These are phyloP conservation scores for Rhytidhysteron rufulum DNA, from an alignment of 2,329 filamentous ascomycete species.

Conservation along the genomic window DNA sequence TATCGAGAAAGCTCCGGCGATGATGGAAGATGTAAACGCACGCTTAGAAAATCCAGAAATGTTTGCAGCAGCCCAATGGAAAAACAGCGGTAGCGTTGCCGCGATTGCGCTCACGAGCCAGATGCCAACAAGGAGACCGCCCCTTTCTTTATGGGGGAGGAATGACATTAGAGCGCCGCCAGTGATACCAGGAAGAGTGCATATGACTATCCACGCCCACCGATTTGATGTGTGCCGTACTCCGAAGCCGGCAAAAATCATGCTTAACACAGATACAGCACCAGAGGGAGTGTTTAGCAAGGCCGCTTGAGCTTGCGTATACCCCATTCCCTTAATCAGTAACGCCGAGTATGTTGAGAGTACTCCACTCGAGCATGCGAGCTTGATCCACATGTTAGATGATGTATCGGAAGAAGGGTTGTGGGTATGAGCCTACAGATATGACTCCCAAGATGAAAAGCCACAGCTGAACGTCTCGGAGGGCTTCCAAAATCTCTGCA, in stretches of 20 bases:
- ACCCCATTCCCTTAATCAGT: slow-evolving; percentile 17
- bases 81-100: not conserved
- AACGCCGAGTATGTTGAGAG: slow-evolving; percentile 18
- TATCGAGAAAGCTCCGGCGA: not conserved
- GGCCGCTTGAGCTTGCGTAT: slow-evolving; percentile 12
- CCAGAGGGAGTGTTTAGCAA: slow-evolving; percentile 19
- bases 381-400: too few relatives aligned
- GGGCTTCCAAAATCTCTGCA: slow-evolving; percentile 57
- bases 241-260: slow-evolving; percentile 4
- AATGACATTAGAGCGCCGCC: slow-evolving; percentile 15
- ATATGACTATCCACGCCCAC: slow-evolving; percentile 23
- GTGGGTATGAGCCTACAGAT: not conserved
- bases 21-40: not conserved
- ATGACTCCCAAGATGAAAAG: slow-evolving; percentile 7
- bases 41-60: slow-evolving; percentile 1
- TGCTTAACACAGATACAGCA: slow-evolving; percentile 12
- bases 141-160: slow-evolving; percentile 10
- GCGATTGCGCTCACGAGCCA: slow-evolving; percentile 11
- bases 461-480: slow-evolving; percentile 55
- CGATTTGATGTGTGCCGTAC: slow-evolving; percentile 4
- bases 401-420: too few relatives aligned
- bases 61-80: not conserved
- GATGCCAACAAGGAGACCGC: slow-evolving; percentile 14
- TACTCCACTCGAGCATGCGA: slow-evolving; percentile 7
- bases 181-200: slow-evolving; percentile 17